Evolutionary conservation across 768 basidiomycete genomes (phyloP).

Genomic region (Suillus decipiens): DNA sequence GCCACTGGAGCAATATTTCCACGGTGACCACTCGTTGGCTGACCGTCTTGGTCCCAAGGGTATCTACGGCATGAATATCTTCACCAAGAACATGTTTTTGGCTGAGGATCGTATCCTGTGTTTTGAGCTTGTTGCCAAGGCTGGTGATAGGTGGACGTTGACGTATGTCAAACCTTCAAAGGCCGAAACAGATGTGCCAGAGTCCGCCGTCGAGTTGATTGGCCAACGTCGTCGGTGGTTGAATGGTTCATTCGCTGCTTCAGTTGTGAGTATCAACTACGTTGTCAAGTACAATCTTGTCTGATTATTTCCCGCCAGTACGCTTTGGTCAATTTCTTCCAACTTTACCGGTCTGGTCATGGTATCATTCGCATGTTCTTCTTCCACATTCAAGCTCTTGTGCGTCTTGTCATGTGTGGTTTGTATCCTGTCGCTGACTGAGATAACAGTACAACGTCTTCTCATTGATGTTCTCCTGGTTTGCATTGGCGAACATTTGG

Average conservation of each 20-base stretch:
- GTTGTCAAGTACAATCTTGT: background rate
- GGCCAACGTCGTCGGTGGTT: slow-evolving; percentile 96
- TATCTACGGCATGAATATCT: slow-evolving; percentile 96
- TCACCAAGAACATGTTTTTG: slow-evolving; percentile 91
- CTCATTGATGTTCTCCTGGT: slow-evolving; percentile 89
- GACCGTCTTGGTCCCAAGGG: slow-evolving; percentile 92
- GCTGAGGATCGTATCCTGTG: slow-evolving; percentile 97
- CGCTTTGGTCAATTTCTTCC: slow-evolving; percentile 90
- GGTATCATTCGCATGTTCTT: slow-evolving; percentile 94
- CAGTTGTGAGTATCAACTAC: slow-evolving; percentile 58
- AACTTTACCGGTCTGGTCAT: slow-evolving; percentile 84
- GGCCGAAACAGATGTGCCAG: slow-evolving; percentile 96
- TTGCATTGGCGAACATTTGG: slow-evolving; percentile 90
- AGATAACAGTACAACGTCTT: slow-evolving; percentile 77
- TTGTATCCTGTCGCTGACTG: background rate
- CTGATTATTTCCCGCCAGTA: slow-evolving; percentile 50
- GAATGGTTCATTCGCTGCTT: slow-evolving; percentile 94
- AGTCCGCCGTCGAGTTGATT: slow-evolving; percentile 88
- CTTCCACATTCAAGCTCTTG: slow-evolving; percentile 90
- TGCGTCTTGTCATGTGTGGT: slow-evolving; percentile 40
- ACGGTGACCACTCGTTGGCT: slow-evolving; percentile 86
- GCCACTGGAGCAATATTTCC: slow-evolving; percentile 83
- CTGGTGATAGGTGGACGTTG: slow-evolving; percentile 83
- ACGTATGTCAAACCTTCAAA: slow-evolving; percentile 94
- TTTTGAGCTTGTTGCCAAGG: slow-evolving; percentile 95